Conservation (phyloP, 371 early-diverging fungal genomes). For the Choanephora cucurbitarum region DNA sequence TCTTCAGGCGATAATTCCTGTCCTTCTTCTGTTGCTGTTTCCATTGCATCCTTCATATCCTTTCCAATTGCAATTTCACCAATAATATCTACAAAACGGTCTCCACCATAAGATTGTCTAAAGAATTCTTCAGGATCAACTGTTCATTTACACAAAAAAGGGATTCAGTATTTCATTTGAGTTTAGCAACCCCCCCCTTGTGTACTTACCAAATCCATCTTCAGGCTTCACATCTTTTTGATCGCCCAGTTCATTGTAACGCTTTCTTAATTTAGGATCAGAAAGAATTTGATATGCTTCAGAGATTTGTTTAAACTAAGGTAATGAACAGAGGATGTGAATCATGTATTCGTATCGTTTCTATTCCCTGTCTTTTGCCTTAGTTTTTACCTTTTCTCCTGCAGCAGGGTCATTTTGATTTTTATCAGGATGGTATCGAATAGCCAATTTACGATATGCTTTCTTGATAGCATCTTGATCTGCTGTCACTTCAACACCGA, state of each 20-base stretch:
- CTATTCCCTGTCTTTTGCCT: too few relatives aligned
- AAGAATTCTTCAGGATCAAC: slow-evolving; percentile 94
- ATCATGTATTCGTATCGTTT: neutral
- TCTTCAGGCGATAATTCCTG: slow-evolving; percentile 54
- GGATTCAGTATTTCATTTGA: neutral
- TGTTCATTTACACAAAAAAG: too few relatives aligned
- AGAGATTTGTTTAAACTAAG: slow-evolving; percentile 83
- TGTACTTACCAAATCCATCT: slow-evolving; percentile 62
- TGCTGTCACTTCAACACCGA: slow-evolving; percentile 84
- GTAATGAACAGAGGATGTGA: neutral
- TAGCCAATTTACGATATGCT: slow-evolving; percentile 89
- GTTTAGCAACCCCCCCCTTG: neutral
- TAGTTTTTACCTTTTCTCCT: slow-evolving; percentile 83
- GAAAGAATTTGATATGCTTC: slow-evolving; percentile 92
- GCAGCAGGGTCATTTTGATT: slow-evolving; percentile 81
- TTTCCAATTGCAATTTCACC: slow-evolving; percentile 94
- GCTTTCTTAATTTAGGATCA: slow-evolving; percentile 79
- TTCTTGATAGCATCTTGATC: slow-evolving; percentile 92
- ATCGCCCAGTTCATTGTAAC: slow-evolving; percentile 82
- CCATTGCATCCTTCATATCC: slow-evolving; percentile 84
- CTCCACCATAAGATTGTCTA: slow-evolving; percentile 93
- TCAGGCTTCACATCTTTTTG: slow-evolving; percentile 65
- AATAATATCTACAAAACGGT: slow-evolving; percentile 91
- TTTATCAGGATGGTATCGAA: slow-evolving; percentile 97
- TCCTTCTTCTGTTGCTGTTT: slow-evolving; percentile 58